Percentiles rank a stretch among this genome's conserved stretches.
phyloP scores from a whole-genome alignment of 805 yeast genomes.

The Saturnispora halmiae region DNA sequence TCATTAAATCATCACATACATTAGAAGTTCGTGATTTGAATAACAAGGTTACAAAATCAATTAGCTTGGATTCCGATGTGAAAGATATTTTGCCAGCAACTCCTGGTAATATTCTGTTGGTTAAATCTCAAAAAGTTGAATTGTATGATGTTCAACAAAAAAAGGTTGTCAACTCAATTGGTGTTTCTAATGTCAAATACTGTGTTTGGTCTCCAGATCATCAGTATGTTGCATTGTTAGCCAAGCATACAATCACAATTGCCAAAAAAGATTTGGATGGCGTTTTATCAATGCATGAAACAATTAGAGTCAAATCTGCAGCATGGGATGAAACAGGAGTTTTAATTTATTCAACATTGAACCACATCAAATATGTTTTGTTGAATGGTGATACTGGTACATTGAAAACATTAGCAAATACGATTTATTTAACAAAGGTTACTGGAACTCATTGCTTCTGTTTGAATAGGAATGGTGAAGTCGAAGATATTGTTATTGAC shows the following conservation, averaged over 20 bases:
- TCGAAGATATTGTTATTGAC: constrained; percentile 70
- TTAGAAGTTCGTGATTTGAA: constrained; percentile 77
- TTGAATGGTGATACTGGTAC: constrained; percentile 94
- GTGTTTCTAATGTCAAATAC: constrained; percentile 74
- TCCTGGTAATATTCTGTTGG: constrained; percentile 72
- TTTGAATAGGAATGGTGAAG: constrained; percentile 76
- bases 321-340: constrained; percentile 96
- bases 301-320: constrained; percentile 92
- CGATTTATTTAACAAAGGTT: constrained; percentile 72
- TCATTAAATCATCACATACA: constrained; percentile 51
- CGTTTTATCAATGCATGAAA: constrained; percentile 84
- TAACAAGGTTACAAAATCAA: constrained; percentile 72
- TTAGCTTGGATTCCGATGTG: constrained; percentile 57
- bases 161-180: constrained; percentile 59
- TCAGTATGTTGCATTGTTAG: constrained; percentile 74
- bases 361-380: constrained; percentile 89
- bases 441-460: constrained; percentile 66
- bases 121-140: constrained; percentile 64
- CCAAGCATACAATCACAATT: constrained; percentile 88
- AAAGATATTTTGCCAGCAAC: constrained; percentile 69
- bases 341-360: constrained; percentile 84
- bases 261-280: constrained; percentile 71
- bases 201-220: constrained; percentile 86
- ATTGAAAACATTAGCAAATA: constrained; percentile 82
- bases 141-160: constrained; percentile 91